A percentile compares a stretch with the other conserved stretches of the same genome.
Conservation (phyloP, 2,329 filamentous ascomycete genomes). For the Fusarium citri region DNA sequence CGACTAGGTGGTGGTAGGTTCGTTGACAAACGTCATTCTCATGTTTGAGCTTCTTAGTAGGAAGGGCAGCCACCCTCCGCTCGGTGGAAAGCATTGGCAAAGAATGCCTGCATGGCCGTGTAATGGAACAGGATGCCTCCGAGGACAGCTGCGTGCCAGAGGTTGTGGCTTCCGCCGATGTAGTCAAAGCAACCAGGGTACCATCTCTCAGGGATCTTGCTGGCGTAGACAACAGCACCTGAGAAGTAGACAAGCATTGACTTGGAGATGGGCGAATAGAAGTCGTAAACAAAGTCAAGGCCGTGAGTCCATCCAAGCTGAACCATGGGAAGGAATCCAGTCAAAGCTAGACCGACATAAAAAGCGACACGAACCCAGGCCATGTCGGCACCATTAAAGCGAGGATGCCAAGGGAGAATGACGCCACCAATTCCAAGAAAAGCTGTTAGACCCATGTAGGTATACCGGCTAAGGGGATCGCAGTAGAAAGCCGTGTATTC, state of each 20-base stretch:
- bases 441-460: conserved; percentile 86
- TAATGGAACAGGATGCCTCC: conserved; percentile 99
- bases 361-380: conserved; percentile 93
- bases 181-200: conserved; percentile 95
- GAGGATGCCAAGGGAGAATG: conserved; percentile 94
- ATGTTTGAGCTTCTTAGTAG: conserved; percentile 53
- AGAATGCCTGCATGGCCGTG: conserved; percentile 94
- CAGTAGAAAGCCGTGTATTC: conserved; percentile 99
- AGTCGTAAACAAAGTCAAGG: conserved; percentile 82
- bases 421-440: conserved; percentile 86
- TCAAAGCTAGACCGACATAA: conserved; percentile 86
- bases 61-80: conserved; percentile 70
- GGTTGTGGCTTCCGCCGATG: conserved; percentile 92
- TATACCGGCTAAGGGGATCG: conserved; percentile 86
- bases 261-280: conserved; percentile 89
- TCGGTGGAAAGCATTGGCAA: conserved; percentile 78
- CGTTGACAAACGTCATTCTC: background rate
- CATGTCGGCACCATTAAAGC: conserved; percentile 93
- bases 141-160: conserved; percentile 95
- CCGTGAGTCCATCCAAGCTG: conserved; percentile 86
- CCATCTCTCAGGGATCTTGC: conserved; percentile 93
- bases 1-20: background rate
- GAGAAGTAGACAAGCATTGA: conserved; percentile 86
- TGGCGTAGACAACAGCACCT: conserved; percentile 89
- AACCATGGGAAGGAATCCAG: conserved; percentile 87